Conservation (phyloP, 371 early-diverging fungal genomes). For the Synchytrium microbalum region DNA sequence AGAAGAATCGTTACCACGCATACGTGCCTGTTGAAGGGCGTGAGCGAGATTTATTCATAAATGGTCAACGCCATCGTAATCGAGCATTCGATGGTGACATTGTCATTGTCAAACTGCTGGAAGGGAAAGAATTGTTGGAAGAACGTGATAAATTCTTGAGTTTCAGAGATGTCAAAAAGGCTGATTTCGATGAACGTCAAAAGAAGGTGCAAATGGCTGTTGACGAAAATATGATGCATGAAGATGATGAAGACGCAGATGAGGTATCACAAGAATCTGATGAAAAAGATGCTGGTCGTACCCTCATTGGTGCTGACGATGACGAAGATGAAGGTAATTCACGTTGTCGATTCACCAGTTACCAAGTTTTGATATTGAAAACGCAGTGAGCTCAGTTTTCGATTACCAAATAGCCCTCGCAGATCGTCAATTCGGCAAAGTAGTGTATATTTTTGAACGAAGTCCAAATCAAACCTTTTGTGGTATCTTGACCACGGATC, state of each 20-base stretch:
- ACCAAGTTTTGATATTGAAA: background rate
- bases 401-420: constrained; percentile 24
- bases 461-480: constrained; percentile 16
- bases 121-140: constrained; percentile 51
- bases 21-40: constrained; percentile 63
- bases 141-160: constrained; percentile 14
- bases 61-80: constrained; percentile 69
- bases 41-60: constrained; percentile 59
- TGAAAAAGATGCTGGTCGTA: constrained; percentile 1
- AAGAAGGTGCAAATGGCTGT: constrained; percentile 21
- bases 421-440: constrained; percentile 41
- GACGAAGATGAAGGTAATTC: constrained; percentile 8
- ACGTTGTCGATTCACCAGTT: constrained; percentile 1
- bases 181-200: constrained; percentile 22
- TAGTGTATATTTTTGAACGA: constrained; percentile 29
- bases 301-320: background rate
- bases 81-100: constrained; percentile 82
- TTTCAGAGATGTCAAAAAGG: constrained; percentile 39
- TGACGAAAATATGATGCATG: constrained; percentile 14
- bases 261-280: constrained; percentile 23
- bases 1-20: constrained; percentile 70
- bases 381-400: constrained; percentile 17
- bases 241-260: constrained; percentile 43
- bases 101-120: constrained; percentile 74
- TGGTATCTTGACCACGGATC: constrained; percentile 31